Evolutionary conservation across 129 eudicot genomes (phyloP).

Genomic region (Saussurea involucrata): DNA sequence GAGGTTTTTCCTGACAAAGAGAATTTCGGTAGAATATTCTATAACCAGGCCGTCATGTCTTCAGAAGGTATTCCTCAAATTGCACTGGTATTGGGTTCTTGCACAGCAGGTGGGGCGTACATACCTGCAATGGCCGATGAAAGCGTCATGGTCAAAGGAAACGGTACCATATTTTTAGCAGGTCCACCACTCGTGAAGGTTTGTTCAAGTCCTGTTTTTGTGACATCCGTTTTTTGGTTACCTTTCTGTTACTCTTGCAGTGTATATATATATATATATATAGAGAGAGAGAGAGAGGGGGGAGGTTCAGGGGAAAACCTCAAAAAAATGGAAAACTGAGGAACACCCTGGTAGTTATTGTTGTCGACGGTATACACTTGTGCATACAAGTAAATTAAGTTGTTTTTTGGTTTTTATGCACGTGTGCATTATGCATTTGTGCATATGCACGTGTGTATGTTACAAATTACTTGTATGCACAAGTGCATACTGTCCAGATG

Average conservation of each 20-base stretch:
- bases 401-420: too few relatives aligned
- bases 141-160: conserved; percentile 99
- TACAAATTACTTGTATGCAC: too few relatives aligned
- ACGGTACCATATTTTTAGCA: conserved; percentile 95
- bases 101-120: conserved; percentile 99
- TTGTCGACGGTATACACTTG: too few relatives aligned
- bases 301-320: too few relatives aligned
- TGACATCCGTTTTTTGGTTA: background rate
- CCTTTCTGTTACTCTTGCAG: background rate
- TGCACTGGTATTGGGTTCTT: conserved; percentile 92
- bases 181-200: conserved; percentile 99
- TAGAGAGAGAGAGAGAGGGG: too few relatives aligned
- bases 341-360: too few relatives aligned
- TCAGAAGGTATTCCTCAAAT: conserved; percentile 94
- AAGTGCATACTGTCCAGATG: too few relatives aligned
- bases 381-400: too few relatives aligned
- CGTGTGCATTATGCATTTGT: too few relatives aligned
- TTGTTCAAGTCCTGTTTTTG: conserved; percentile 14
- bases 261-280: background rate
- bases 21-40: conserved; percentile 88
- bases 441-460: too few relatives aligned
- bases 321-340: too few relatives aligned
- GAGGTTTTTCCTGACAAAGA: conserved; percentile 96
- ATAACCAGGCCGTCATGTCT: conserved; percentile 91
- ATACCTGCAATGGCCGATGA: conserved; percentile 99